These are phyloP conservation scores for Lobosporangium transversale DNA, from an alignment of 192 early-diverging fungal genomes.

Conservation along the genomic window DNA sequence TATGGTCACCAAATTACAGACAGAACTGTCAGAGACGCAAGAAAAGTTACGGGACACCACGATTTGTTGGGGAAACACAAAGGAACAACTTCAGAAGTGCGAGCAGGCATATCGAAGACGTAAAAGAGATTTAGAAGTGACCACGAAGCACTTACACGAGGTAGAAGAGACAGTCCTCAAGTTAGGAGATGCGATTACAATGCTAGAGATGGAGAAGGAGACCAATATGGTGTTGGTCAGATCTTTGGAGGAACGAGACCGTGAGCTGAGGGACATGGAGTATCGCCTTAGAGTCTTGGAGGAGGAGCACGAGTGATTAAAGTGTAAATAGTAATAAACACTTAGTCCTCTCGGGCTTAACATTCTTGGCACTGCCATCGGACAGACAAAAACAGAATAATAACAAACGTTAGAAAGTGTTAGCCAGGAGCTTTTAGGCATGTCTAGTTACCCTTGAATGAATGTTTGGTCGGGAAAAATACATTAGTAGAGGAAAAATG, in stretches of 20 bases:
- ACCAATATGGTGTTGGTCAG: conserved; percentile 9
- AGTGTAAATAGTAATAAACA: no score
- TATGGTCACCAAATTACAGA: conserved; percentile 31
- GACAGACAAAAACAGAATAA: no score
- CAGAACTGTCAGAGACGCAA: conserved; percentile 19
- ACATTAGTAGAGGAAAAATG: no score
- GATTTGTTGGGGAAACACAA: conserved; percentile 25
- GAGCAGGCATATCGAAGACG: conserved; percentile 22
- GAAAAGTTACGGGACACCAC: conserved; percentile 30
- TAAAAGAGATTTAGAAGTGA: conserved; percentile 28
- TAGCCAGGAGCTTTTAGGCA: no score
- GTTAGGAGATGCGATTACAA: conserved; percentile 22
- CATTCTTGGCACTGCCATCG: no score
- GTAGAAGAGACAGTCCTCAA: conserved; percentile 28
- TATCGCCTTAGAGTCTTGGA: conserved; percentile 13
- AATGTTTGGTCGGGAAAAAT: no score
- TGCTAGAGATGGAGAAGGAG: conserved; percentile 27
- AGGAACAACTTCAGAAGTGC: conserved; percentile 31
- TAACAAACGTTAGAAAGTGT: no score
- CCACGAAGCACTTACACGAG: conserved; percentile 22
- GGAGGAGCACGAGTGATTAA: conserved; percentile 16
- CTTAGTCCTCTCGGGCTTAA: no score
- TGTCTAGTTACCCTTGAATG: no score
- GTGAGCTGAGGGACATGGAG: conserved; percentile 32
- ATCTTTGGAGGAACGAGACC: conserved; percentile 15